These are phyloP conservation scores for Phytopythium mirpurense DNA, from an alignment of 352 stramenopile genomes.

Conservation along the genomic window DNA sequence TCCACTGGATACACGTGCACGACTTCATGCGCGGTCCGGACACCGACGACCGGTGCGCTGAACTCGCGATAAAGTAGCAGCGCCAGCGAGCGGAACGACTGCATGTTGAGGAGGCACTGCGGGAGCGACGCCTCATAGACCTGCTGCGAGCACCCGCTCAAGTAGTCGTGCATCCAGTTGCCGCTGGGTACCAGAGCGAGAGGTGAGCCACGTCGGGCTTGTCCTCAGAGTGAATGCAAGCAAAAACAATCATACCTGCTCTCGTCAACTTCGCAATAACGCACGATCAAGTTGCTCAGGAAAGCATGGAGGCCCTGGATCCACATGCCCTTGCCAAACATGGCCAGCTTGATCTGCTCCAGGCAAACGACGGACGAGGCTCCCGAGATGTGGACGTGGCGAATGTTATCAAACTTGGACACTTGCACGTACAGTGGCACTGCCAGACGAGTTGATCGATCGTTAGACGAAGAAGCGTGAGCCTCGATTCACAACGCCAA, in stretches of 20 bases:
- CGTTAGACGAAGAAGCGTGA: not conserved
- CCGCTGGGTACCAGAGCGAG: conserved; percentile 13
- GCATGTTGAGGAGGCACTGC: conserved; percentile 40
- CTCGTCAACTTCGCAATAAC: conserved; percentile 34
- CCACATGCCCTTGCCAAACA: conserved; percentile 72
- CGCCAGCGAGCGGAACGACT: conserved; percentile 41
- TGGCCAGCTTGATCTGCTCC: conserved; percentile 63
- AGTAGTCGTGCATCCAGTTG: conserved; percentile 63
- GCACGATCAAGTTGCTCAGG: conserved; percentile 70
- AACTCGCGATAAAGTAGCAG: conserved; percentile 68
- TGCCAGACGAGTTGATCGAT: conserved; percentile 6
- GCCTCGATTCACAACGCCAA: too few relatives aligned
- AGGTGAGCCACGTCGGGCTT: not conserved
- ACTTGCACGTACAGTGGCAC: conserved; percentile 75
- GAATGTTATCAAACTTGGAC: conserved; percentile 66
- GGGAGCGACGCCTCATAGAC: conserved; percentile 57
- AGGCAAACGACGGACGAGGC: conserved; percentile 69
- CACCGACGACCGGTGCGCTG: conserved; percentile 40
- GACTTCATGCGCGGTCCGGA: conserved; percentile 50
- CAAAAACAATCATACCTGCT: conserved; percentile 23
- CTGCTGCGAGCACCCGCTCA: conserved; percentile 45
- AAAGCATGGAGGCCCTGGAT: conserved; percentile 69
- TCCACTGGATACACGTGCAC: conserved; percentile 47
- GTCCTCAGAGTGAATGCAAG: not conserved
- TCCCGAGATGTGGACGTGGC: conserved; percentile 68